These are phyloP conservation scores for Ceratocystis colombiana DNA, from an alignment of 2,329 filamentous ascomycete genomes.

Conservation along the genomic window DNA sequence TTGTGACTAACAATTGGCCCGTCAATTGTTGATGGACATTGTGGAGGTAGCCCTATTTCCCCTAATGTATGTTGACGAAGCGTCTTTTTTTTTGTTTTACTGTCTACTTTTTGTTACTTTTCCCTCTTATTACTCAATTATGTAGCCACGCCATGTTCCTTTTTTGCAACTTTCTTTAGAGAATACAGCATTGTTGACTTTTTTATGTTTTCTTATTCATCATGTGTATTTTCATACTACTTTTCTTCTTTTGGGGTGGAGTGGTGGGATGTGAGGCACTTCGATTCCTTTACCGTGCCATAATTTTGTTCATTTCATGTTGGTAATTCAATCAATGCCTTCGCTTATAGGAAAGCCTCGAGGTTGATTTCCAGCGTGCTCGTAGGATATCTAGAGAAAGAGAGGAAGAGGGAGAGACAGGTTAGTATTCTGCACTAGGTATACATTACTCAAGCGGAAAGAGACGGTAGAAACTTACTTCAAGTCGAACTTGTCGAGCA, in stretches of 20 bases:
- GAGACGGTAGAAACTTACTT: slow-evolving; percentile 43
- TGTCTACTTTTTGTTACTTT: not conserved
- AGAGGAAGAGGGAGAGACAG: slow-evolving; percentile 27
- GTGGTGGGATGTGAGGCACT: slow-evolving; percentile 15
- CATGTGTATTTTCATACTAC: slow-evolving; percentile 12
- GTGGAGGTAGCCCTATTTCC: slow-evolving; percentile 12
- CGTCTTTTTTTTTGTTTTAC: slow-evolving; percentile 11
- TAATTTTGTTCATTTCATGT: not conserved
- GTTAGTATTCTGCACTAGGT: not conserved
- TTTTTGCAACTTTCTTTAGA: not conserved
- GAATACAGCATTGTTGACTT: not conserved
- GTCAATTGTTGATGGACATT: not conserved
- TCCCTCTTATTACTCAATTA: not conserved
- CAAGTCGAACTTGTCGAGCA: slow-evolving; percentile 87
- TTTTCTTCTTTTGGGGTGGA: slow-evolving; percentile 23
- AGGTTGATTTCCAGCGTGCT: slow-evolving; percentile 92
- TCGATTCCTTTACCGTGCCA: slow-evolving; percentile 16
- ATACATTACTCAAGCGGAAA: not conserved
- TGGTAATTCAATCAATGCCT: slow-evolving; percentile 3
- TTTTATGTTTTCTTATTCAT: not conserved
- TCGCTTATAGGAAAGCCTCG: slow-evolving; percentile 69
- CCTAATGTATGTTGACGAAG: slow-evolving; percentile 6
- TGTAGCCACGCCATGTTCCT: not conserved
- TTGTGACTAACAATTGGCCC: not conserved
- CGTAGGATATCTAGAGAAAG: slow-evolving; percentile 61